Conservation (phyloP, 805 yeast genomes). For the Wickerhamomyces bisporus region DNA sequence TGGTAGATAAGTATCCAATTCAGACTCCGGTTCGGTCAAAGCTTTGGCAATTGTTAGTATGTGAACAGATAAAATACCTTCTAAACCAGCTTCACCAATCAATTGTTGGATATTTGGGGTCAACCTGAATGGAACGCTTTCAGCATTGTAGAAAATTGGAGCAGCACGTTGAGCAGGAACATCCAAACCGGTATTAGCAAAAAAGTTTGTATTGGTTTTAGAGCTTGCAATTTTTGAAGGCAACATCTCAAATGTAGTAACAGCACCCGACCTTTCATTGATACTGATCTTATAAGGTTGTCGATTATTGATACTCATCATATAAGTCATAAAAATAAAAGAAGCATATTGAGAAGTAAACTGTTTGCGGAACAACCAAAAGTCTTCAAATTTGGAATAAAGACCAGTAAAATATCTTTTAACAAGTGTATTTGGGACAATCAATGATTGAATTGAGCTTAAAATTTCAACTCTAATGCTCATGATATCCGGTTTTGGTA, state of each 20-base stretch:
- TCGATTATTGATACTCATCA: slow-evolving; percentile 90
- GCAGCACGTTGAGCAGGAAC: slow-evolving; percentile 28
- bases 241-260: slow-evolving; percentile 92
- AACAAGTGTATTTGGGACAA: slow-evolving; percentile 81
- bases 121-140: slow-evolving; percentile 91
- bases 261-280: slow-evolving; percentile 75
- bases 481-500: slow-evolving; percentile 88
- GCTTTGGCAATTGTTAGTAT: slow-evolving; percentile 84
- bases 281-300: slow-evolving; percentile 92
- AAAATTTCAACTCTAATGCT: slow-evolving; percentile 88
- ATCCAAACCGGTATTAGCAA: slow-evolving; percentile 33
- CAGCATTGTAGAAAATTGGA: slow-evolving; percentile 87
- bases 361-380: slow-evolving; percentile 95
- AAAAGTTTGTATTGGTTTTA: slow-evolving; percentile 32
- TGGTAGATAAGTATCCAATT: slow-evolving; percentile 86
- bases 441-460: slow-evolving; percentile 79
- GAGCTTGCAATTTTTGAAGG: slow-evolving; percentile 71
- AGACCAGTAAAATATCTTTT: slow-evolving; percentile 68
- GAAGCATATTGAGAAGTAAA: slow-evolving; percentile 94
- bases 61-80: slow-evolving; percentile 84
- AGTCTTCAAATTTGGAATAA: slow-evolving; percentile 81
- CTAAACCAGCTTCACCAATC: slow-evolving; percentile 91
- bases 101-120: slow-evolving; percentile 93
- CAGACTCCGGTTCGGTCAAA: slow-evolving; percentile 85
- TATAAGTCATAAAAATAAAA: slow-evolving; percentile 84